These are phyloP conservation scores for Chlamydomonas applanata DNA, from an alignment of 139 green algal species.

Conservation along the genomic window DNA sequence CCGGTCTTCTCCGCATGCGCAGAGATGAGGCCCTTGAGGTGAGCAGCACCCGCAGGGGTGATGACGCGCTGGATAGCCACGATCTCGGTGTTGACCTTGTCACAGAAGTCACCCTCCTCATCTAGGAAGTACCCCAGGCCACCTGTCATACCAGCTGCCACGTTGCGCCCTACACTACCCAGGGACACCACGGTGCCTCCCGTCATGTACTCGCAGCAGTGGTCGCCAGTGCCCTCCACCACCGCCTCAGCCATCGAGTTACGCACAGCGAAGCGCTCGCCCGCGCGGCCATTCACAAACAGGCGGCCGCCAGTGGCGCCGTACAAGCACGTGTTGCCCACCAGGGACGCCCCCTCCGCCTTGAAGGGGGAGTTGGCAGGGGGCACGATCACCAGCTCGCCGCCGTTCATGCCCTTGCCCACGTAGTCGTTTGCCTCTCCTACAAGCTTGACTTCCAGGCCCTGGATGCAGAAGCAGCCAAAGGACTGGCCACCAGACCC, in stretches of 20 bases:
- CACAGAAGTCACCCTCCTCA: slow-evolving; percentile 84
- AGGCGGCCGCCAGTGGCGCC: slow-evolving; percentile 92
- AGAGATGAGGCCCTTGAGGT: slow-evolving; percentile 82
- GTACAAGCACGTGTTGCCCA: slow-evolving; percentile 99
- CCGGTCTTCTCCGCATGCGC: slow-evolving; percentile 83
- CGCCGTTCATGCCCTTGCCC: slow-evolving; percentile 97
- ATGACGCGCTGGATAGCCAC: slow-evolving; percentile 89
- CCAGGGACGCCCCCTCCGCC: slow-evolving; percentile 70
- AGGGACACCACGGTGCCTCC: slow-evolving; percentile 40
- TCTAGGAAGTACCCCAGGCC: slow-evolving; percentile 98
- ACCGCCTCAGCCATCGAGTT: slow-evolving; percentile 93
- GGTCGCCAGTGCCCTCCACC: slow-evolving; percentile 95
- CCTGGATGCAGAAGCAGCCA: slow-evolving; percentile 49
- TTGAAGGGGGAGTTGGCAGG: slow-evolving; percentile 63
- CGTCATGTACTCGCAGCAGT: slow-evolving; percentile 91
- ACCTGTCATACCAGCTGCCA: slow-evolving; percentile 95
- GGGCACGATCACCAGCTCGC: slow-evolving; percentile 89
- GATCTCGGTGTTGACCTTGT: slow-evolving; percentile 97
- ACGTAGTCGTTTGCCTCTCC: slow-evolving; percentile 99
- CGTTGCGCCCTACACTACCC: slow-evolving; percentile 90
- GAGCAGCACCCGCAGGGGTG: slow-evolving; percentile 79
- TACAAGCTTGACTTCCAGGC: slow-evolving; percentile 79
- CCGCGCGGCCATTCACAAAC: slow-evolving; percentile 90
- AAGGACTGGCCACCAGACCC: slow-evolving; percentile 62
- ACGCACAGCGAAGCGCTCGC: slow-evolving; percentile 78